Percentiles rank a stretch among this genome's conserved stretches.
These are phyloP conservation scores for Ambrosiella beaveri DNA, from an alignment of 2,329 filamentous ascomycete species.

Conservation along the genomic window DNA sequence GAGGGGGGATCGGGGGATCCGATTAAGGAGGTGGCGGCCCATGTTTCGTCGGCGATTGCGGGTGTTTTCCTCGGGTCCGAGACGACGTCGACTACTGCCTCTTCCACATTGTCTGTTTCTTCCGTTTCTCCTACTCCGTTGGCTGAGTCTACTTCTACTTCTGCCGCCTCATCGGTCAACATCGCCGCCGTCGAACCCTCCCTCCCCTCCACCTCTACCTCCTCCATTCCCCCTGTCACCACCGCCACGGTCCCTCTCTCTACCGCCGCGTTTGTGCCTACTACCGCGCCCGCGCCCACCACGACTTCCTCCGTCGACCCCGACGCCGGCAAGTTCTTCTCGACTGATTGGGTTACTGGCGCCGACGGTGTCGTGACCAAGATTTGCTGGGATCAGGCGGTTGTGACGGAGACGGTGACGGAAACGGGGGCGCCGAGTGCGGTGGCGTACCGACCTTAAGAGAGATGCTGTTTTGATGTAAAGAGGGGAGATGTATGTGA, in stretches of 20 bases:
- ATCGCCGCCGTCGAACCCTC: neutral
- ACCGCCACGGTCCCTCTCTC: conserved; percentile 11
- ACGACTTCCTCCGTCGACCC: conserved; percentile 18
- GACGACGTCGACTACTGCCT: conserved; percentile 2
- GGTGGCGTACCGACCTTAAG: neutral
- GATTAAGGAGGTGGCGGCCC: neutral
- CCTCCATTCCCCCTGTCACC: neutral
- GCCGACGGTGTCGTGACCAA: conserved; percentile 33
- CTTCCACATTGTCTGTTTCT: conserved; percentile 12
- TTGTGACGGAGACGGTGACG: conserved; percentile 31
- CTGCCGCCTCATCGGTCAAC: neutral
- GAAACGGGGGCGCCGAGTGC: conserved; percentile 17
- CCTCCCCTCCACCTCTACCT: neutral
- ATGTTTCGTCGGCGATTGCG: neutral
- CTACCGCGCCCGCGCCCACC: conserved; percentile 5
- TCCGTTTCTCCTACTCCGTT: conserved; percentile 2
- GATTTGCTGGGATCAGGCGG: conserved; percentile 38
- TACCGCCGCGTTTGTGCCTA: neutral
- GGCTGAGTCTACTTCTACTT: neutral
- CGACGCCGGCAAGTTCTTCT: conserved; percentile 23
- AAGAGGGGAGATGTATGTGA: neutral
- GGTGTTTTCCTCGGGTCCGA: neutral
- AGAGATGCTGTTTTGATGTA: neutral
- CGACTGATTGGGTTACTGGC: conserved; percentile 35
- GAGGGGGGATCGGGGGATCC: neutral